phyloP scores from a whole-genome alignment of 2,329 filamentous ascomycete genomes.

The Aspergillus costaricaensis region DNA sequence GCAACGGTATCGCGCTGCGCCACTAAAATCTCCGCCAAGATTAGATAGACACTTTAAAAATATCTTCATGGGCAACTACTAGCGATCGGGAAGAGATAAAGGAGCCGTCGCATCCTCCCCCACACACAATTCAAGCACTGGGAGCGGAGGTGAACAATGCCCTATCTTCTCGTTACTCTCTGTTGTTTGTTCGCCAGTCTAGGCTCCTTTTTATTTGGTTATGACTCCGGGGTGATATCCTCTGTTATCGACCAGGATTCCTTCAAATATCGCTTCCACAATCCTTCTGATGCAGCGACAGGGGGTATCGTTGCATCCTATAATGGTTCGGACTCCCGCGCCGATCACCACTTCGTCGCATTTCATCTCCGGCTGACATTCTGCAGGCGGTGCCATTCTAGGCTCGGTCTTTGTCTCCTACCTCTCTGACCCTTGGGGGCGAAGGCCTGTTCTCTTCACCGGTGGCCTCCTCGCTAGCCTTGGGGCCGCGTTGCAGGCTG shows the following conservation, averaged over 20 bases:
- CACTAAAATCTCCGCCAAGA: not conserved
- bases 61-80: not conserved
- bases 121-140: not conserved
- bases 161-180: constrained; percentile 33
- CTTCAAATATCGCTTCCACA: constrained; percentile 34
- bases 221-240: constrained; percentile 46
- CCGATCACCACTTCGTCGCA: not conserved
- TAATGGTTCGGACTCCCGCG: constrained; percentile 29
- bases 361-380: not conserved
- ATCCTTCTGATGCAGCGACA: constrained; percentile 34
- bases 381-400: constrained; percentile 41
- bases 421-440: constrained; percentile 37
- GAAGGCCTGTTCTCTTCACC: constrained; percentile 36
- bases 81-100: not conserved
- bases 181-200: constrained; percentile 49
- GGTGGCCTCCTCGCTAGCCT: constrained; percentile 38
- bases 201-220: constrained; percentile 53
- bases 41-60: not conserved
- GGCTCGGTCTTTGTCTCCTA: constrained; percentile 37
- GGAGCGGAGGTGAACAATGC: constrained; percentile 20
- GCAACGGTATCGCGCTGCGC: not conserved
- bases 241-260: constrained; percentile 39
- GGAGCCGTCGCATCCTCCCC: not conserved
- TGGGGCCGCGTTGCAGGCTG: constrained; percentile 39
- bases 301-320: constrained; percentile 46